A percentile compares a stretch with the other conserved stretches of the same genome.
These are phyloP conservation scores for Aspergillus funiculosus DNA, from an alignment of 495 filamentous ascomycete species.

Conservation along the genomic window DNA sequence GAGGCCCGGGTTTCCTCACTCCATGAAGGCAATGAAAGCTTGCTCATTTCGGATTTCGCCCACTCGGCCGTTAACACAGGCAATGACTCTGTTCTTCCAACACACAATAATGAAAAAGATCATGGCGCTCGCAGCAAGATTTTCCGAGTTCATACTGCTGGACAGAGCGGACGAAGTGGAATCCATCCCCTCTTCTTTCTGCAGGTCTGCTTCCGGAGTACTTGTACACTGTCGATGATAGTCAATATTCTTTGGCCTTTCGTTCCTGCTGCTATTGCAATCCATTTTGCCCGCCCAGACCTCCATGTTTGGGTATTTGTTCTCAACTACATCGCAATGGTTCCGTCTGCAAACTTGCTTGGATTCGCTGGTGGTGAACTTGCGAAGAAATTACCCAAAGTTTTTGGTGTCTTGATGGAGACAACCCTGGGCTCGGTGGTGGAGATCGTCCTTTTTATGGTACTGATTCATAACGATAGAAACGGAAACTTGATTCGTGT, in stretches of 20 bases:
- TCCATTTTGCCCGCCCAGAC: constrained; percentile 59
- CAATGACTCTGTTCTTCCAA: constrained; percentile 24
- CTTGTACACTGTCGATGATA: constrained; percentile 48
- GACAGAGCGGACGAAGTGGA: constrained; percentile 59
- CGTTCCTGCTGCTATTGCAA: constrained; percentile 59
- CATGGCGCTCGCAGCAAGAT: constrained; percentile 17
- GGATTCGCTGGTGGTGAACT: constrained; percentile 81
- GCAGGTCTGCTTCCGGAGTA: constrained; percentile 54
- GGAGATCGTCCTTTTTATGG: constrained; percentile 79
- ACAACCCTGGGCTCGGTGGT: constrained; percentile 71
- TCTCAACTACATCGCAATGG: constrained; percentile 75
- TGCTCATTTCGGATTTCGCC: constrained; percentile 3
- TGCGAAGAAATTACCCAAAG: constrained; percentile 71
- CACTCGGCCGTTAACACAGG: constrained; percentile 1
- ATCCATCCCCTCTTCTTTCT: constrained; percentile 57
- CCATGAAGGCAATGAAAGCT: constrained; percentile 1
- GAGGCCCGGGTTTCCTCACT: neutral
- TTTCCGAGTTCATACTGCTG: constrained; percentile 51
- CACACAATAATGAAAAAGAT: constrained; percentile 22
- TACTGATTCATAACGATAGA: constrained; percentile 46
- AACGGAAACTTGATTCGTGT: constrained; percentile 54
- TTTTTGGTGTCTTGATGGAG: constrained; percentile 70
- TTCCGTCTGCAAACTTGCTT: constrained; percentile 81
- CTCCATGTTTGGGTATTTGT: constrained; percentile 60
- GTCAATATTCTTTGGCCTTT: constrained; percentile 73